These are phyloP conservation scores for Phytopythium ostracodes DNA, from an alignment of 352 stramenopile genomes.

Conservation along the genomic window DNA sequence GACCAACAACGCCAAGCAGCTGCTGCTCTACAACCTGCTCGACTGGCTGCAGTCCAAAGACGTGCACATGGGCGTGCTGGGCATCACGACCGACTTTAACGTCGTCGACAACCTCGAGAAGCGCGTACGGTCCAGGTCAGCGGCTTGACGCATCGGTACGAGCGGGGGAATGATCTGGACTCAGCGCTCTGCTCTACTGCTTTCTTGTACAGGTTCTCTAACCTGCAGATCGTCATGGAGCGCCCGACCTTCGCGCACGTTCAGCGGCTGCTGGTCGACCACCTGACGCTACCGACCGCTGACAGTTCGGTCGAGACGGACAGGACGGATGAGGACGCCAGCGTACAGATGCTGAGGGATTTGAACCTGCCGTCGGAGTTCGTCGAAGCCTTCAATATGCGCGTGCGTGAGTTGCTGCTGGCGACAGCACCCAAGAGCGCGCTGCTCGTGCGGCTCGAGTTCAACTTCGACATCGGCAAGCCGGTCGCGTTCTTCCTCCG, in stretches of 20 bases:
- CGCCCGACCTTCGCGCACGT: constrained; percentile 52
- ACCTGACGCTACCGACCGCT: constrained; percentile 35
- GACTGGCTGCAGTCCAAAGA: constrained; percentile 82
- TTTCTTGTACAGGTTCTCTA: constrained; percentile 67
- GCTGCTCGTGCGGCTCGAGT: constrained; percentile 54
- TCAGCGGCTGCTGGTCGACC: constrained; percentile 33
- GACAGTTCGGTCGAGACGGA: constrained; percentile 16
- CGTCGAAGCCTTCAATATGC: constrained; percentile 31
- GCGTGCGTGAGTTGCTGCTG: constrained; percentile 35
- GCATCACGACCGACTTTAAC: constrained; percentile 77
- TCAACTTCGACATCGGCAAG: constrained; percentile 77
- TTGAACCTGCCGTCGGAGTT: constrained; percentile 19
- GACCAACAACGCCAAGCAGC: constrained; percentile 60
- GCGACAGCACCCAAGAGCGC: constrained; percentile 18
- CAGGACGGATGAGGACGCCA: background rate
- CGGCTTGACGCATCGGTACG: background rate
- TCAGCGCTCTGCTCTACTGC: background rate
- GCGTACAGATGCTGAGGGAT: constrained; percentile 3
- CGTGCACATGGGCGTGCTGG: constrained; percentile 78
- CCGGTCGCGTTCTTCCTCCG: constrained; percentile 62
- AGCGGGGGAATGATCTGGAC: background rate
- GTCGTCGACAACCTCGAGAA: constrained; percentile 82
- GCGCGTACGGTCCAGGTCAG: constrained; percentile 64
- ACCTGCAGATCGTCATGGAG: constrained; percentile 71
- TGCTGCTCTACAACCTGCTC: constrained; percentile 82